Percentiles rank a stretch among this genome's conserved stretches.
These are phyloP conservation scores for Diaporthe destruens DNA, from an alignment of 2,329 filamentous ascomycete species.

Conservation along the genomic window DNA sequence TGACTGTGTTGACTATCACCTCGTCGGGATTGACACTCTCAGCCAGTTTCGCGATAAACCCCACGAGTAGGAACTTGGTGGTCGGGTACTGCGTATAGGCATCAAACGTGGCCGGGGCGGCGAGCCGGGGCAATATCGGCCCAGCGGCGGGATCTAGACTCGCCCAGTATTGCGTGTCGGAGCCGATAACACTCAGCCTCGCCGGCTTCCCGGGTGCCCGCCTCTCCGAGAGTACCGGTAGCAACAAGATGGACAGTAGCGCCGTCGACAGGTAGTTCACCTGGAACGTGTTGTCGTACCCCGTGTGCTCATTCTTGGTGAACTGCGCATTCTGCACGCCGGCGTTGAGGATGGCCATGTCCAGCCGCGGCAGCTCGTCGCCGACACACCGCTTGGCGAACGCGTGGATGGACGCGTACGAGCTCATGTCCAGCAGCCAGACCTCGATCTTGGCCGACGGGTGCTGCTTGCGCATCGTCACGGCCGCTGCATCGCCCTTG, in stretches of 20 bases:
- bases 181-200: constrained; percentile 3
- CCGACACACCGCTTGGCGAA: constrained; percentile 11
- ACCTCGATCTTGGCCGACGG: constrained; percentile 26
- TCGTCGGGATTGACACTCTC: constrained; percentile 51
- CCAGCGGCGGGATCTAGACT: not conserved
- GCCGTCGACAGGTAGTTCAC: constrained; percentile 30
- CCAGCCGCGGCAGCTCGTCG: constrained; percentile 12
- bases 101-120: not conserved
- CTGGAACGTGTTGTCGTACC: constrained; percentile 24
- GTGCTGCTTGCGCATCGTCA: constrained; percentile 33
- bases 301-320: constrained; percentile 3
- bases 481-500: constrained; percentile 39
- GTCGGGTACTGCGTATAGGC: not conserved
- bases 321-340: not conserved
- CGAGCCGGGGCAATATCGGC: constrained; percentile 12
- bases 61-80: constrained; percentile 10
- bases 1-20: constrained; percentile 54
- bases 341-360: constrained; percentile 30
- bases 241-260: constrained; percentile 6
- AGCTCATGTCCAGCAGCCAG: constrained; percentile 35
- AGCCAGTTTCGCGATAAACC: constrained; percentile 49
- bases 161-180: constrained; percentile 14
- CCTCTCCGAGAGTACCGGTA: constrained; percentile 19
- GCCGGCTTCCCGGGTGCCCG: constrained; percentile 1
- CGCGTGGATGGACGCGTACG: constrained; percentile 7